These are phyloP conservation scores for Aspergillaceae sp. DNA, from an alignment of 2,329 filamentous ascomycete genomes.

Conservation along the genomic window DNA sequence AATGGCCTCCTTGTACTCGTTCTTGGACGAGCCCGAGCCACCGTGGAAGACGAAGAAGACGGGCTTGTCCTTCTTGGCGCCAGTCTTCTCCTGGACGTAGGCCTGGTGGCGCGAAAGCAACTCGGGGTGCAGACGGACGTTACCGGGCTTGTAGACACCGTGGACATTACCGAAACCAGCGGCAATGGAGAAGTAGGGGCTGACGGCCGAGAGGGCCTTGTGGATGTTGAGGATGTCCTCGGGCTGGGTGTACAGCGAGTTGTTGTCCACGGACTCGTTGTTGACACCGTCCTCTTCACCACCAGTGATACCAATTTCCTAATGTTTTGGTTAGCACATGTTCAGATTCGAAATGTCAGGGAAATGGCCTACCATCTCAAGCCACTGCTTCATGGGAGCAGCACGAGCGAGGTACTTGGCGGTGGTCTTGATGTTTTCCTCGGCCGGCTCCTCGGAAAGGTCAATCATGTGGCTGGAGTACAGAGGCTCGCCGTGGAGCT, in stretches of 20 bases:
- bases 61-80: conserved; percentile 69
- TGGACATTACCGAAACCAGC: conserved; percentile 98
- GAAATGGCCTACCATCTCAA: conserved; percentile 70
- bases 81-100: conserved; percentile 74
- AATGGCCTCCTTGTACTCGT: conserved; percentile 86
- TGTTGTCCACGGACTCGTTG: conserved; percentile 97
- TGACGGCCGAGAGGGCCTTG: conserved; percentile 75
- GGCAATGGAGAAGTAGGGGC: conserved; percentile 94
- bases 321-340: conserved; percentile 4
- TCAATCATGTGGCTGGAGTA: conserved; percentile 99
- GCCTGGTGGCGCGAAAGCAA: conserved; percentile 94
- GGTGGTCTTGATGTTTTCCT: conserved; percentile 87
- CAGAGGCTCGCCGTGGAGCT: conserved; percentile 81
- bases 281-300: conserved; percentile 98
- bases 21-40: conserved; percentile 81
- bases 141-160: conserved; percentile 97
- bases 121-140: conserved; percentile 93
- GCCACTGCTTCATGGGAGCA: conserved; percentile 96
- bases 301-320: conserved; percentile 88
- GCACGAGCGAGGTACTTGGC: conserved; percentile 88
- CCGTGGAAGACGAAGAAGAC: conserved; percentile 99
- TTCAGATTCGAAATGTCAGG: not conserved
- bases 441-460: conserved; percentile 80
- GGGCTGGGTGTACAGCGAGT: conserved; percentile 93
- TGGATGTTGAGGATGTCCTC: conserved; percentile 92